A percentile compares a stretch with the other conserved stretches of the same genome.
phyloP scores from a whole-genome alignment of 2,329 filamentous ascomycete genomes.

The Colletotrichum sp. region DNA sequence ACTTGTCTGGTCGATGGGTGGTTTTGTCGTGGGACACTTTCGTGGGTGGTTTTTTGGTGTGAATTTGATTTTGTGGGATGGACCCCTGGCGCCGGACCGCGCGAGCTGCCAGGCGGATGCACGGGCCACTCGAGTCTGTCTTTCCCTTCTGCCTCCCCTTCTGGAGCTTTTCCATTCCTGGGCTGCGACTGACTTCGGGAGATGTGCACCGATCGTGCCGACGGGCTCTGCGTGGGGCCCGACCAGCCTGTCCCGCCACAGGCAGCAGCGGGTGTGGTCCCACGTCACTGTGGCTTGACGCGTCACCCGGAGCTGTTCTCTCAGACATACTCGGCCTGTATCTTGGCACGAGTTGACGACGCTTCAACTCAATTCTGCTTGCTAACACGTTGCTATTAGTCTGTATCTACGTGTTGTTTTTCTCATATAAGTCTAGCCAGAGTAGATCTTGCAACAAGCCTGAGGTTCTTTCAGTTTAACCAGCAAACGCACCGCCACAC shows the following conservation, averaged over 20 bases:
- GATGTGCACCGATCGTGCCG: not conserved
- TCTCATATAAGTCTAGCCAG: not conserved
- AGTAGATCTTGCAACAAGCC: not conserved
- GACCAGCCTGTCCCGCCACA: not conserved
- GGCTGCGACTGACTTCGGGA: not conserved
- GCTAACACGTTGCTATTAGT: slow-evolving; percentile 10
- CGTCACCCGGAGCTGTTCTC: not conserved
- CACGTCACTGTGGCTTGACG: slow-evolving; percentile 20
- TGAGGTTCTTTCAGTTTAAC: not conserved
- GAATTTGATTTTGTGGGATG: slow-evolving; percentile 25
- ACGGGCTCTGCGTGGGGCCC: not conserved
- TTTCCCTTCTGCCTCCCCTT: not conserved
- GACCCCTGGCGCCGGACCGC: slow-evolving; percentile 10
- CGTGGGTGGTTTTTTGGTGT: slow-evolving; percentile 22
- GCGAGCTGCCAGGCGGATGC: not conserved
- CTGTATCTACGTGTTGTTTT: not conserved
- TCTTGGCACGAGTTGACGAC: slow-evolving; percentile 5
- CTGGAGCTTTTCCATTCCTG: not conserved
- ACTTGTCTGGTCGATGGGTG: slow-evolving; percentile 9
- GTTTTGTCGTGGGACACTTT: slow-evolving; percentile 16
- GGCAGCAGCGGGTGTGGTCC: not conserved
- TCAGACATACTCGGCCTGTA: not conserved
- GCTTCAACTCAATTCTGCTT: not conserved
- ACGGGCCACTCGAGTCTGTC: not conserved
- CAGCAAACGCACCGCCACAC: not conserved